These are phyloP conservation scores for Talaromyces rugulosus DNA, from an alignment of 2,329 filamentous ascomycete genomes.

Conservation along the genomic window DNA sequence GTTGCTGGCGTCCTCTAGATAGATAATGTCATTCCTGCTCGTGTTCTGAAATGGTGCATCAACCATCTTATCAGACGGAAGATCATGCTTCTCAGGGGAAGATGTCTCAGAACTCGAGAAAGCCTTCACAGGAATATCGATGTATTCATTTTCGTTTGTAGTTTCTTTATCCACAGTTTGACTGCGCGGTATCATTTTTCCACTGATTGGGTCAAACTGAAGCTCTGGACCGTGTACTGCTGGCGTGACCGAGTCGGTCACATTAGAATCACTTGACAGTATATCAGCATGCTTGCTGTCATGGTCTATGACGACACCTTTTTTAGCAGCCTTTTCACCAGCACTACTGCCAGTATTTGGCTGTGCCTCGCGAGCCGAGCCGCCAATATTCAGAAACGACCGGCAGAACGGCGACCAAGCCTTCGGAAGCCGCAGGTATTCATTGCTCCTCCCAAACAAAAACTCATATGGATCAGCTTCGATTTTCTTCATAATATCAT, in stretches of 20 bases:
- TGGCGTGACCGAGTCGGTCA: neutral
- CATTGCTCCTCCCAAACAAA: conserved; percentile 35
- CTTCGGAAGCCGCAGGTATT: conserved; percentile 17
- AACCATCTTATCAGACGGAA: neutral
- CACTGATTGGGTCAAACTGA: conserved; percentile 11
- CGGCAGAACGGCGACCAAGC: conserved; percentile 8
- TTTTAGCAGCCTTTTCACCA: neutral
- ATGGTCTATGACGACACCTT: neutral
- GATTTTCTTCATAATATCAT: conserved; percentile 31
- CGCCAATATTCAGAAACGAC: conserved; percentile 4
- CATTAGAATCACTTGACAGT: neutral
- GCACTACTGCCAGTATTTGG: neutral
- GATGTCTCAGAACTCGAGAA: neutral
- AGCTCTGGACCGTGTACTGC: neutral
- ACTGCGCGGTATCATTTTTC: conserved; percentile 7
- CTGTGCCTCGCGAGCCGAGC: neutral
- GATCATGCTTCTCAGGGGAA: neutral
- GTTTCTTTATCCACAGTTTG: neutral
- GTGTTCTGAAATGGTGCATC: neutral
- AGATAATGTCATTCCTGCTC: neutral
- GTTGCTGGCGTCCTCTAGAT: neutral
- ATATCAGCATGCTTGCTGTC: neutral
- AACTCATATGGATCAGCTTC: conserved; percentile 37
- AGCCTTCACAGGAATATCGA: neutral
- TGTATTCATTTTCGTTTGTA: neutral